phyloP scores from a whole-genome alignment of 78 protist genomes.

The Dictyostelium brefeldianum region DNA sequence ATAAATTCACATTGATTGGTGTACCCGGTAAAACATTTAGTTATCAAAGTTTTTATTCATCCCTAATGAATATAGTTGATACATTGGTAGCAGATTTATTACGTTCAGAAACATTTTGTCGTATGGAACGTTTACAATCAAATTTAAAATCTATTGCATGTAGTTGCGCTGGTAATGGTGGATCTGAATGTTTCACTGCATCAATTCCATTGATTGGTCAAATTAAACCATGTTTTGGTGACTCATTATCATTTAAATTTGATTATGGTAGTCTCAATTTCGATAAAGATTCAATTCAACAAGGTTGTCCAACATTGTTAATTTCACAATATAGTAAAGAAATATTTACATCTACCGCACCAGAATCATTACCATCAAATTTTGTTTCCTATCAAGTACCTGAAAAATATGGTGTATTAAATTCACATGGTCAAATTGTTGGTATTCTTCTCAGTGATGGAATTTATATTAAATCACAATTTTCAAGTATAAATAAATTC shows the following conservation, averaged over 20 bases:
- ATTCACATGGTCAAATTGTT: neutral
- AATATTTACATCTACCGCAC: neutral
- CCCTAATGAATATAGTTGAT: neutral
- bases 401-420: conserved; percentile 11
- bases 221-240: conserved; percentile 40
- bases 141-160: conserved; percentile 43
- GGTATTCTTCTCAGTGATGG: conserved; percentile 20
- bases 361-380: neutral
- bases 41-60: neutral
- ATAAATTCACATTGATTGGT: neutral
- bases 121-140: conserved; percentile 26
- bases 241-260: neutral
- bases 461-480: conserved; percentile 3
- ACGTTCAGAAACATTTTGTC: conserved; percentile 39
- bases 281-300: neutral
- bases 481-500: neutral
- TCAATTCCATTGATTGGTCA: conserved; percentile 7
- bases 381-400: conserved; percentile 32
- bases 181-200: neutral
- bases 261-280: conserved; percentile 11
- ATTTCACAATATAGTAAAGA: conserved; percentile 4
- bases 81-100: conserved; percentile 7
- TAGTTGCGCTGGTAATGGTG: conserved; percentile 28
- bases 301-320: neutral
- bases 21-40: neutral